Evolutionary conservation across 2,329 filamentous ascomycete species (phyloP), one percentile per base, ranked within the genome.

Genomic region (Cercospora nicotianae): DNA sequence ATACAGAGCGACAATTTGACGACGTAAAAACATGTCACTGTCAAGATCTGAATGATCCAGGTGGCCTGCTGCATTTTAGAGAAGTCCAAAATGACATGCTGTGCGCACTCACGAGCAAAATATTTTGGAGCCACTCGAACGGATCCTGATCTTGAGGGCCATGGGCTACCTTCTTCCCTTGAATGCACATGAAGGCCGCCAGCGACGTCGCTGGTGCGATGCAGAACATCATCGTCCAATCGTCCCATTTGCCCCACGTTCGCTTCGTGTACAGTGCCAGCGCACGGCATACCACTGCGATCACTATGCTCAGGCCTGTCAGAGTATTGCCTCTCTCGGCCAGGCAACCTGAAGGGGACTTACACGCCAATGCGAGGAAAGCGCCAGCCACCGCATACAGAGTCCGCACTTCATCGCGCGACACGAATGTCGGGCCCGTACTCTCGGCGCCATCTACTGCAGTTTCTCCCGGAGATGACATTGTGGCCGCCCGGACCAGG

Each of bases 181-280:
- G 61, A 10, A 23, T 20, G 36, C 26, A 55, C 18, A 36, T 63
- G 23, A 63, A 18, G 10, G 45, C 61, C 8, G 61, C 48, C 26
- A 63, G 18, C 5, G 45, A 45, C 7, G 61, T 48, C 42, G 48
- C 20, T 9, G 61, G 61, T n/a, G 45, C 20, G 13, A 63, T 63
- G 45, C 45, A 55, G 31, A 55, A 63, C 10, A 63, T 18, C 61
- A 63, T 63, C 26, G 48, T 63, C 61, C 61, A 63, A 31, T 63
- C 61, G 13, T 63, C 61, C 61, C 61, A 63, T n/a, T 31, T 26
- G 5, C 61, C 61, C 42, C 48, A 39, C 16, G 39, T 63, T n/a
- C 61, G 61, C 45, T 55, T 63, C 20, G 20, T 36, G 20, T 63
- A 55, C 26, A 63, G 18, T 16, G 61, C 45, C n/a, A 63, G 16